phyloP scores from a whole-genome alignment of 2,329 filamentous ascomycete species.

The Dactylellina drechsleri region DNA sequence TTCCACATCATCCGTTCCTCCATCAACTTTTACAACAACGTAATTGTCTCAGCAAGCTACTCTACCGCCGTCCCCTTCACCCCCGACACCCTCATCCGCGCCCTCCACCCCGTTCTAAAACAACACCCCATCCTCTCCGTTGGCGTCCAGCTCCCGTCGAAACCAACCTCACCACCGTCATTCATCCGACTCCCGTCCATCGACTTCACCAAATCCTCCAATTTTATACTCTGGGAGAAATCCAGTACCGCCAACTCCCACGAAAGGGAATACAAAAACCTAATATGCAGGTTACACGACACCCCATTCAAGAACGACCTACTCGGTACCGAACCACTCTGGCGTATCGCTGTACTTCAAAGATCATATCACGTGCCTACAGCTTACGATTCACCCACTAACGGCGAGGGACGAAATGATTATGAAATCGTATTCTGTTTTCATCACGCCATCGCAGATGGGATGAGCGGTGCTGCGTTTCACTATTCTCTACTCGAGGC shows the following conservation, averaged over 20 bases:
- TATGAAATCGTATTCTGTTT: slow-evolving; percentile 64
- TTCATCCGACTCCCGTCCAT: slow-evolving; percentile 65
- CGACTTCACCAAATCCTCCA: slow-evolving; percentile 61
- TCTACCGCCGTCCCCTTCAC: slow-evolving; percentile 27
- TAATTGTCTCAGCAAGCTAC: slow-evolving; percentile 55
- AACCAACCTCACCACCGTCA: slow-evolving; percentile 63
- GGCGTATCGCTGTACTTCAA: slow-evolving; percentile 38
- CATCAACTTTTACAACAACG: slow-evolving; percentile 54
- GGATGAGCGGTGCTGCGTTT: slow-evolving; percentile 65
- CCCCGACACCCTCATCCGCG: slow-evolving; percentile 34
- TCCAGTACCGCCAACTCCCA: slow-evolving; percentile 60
- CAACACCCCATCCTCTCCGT: slow-evolving; percentile 66
- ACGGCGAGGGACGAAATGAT: slow-evolving; percentile 60
- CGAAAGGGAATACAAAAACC: slow-evolving; percentile 59
- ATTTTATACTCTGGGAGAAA: slow-evolving; percentile 61
- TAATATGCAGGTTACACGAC: slow-evolving; percentile 34
- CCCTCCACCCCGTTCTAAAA: slow-evolving; percentile 60
- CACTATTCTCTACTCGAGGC: slow-evolving; percentile 65
- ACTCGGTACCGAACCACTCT: slow-evolving; percentile 25
- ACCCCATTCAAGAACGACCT: slow-evolving; percentile 20
- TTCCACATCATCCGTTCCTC: slow-evolving; percentile 50
- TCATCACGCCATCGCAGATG: slow-evolving; percentile 69
- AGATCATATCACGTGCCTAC: slow-evolving; percentile 49
- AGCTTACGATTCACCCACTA: slow-evolving; percentile 32
- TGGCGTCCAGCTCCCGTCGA: slow-evolving; percentile 63